A percentile compares a stretch with the other conserved stretches of the same genome.
Conservation (phyloP, 1,284 basidiomycete species). For the Rhodotorula sp. region DNA sequence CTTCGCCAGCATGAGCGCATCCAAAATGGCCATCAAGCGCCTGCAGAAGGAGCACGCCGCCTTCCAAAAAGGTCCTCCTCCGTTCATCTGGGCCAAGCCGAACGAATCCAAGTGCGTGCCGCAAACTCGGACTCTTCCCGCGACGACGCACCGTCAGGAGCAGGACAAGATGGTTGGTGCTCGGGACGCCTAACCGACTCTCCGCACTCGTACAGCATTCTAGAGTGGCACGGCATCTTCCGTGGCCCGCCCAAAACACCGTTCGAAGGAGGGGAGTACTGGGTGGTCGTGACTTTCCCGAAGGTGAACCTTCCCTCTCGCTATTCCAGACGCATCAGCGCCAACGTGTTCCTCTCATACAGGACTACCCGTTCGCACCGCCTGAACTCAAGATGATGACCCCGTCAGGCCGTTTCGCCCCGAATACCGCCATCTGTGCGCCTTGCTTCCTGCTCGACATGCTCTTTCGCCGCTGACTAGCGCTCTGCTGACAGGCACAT, state of each 20-base stretch:
- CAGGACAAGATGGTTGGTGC: neutral
- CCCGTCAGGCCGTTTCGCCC: slow-evolving; percentile 44
- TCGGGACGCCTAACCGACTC: neutral
- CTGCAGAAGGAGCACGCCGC: slow-evolving; percentile 40
- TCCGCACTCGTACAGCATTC: slow-evolving; percentile 21
- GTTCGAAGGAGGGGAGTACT: slow-evolving; percentile 45
- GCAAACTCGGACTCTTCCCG: neutral
- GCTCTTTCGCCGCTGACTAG: neutral
- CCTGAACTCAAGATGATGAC: slow-evolving; percentile 46
- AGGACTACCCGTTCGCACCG: slow-evolving; percentile 47
- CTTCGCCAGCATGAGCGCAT: slow-evolving; percentile 15
- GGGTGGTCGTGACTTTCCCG: slow-evolving; percentile 43
- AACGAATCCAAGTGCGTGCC: slow-evolving; percentile 39
- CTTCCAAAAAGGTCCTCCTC: slow-evolving; percentile 41
- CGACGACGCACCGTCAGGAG: neutral
- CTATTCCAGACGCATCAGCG: neutral
- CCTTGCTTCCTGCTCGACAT: neutral
- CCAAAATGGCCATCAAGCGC: slow-evolving; percentile 29
- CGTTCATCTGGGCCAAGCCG: slow-evolving; percentile 44
- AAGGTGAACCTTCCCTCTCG: neutral
- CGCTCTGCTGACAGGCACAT: slow-evolving; percentile 1
- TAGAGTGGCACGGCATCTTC: slow-evolving; percentile 46
- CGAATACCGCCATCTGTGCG: slow-evolving; percentile 37
- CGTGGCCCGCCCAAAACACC: slow-evolving; percentile 42
- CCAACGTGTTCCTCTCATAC: neutral